These are phyloP conservation scores for Pholiota molesta DNA, from an alignment of 768 basidiomycete genomes.

Conservation along the genomic window DNA sequence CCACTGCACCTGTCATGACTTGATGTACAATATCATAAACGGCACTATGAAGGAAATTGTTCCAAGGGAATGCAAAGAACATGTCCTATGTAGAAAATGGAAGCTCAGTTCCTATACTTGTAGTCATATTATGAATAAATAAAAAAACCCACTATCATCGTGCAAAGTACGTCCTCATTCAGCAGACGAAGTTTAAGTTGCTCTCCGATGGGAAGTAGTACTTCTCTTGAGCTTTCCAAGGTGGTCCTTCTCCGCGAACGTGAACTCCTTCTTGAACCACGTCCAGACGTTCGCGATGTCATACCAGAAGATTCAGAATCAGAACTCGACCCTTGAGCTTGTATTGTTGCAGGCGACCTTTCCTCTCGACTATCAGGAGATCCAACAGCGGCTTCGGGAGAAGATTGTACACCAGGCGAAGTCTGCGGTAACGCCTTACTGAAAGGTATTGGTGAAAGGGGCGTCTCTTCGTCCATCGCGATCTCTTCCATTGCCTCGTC, in stretches of 20 bases:
- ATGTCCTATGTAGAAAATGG: constrained; percentile 61
- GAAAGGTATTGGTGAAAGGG: constrained; percentile 34
- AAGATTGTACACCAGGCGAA: constrained; percentile 32
- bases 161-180: constrained; percentile 70
- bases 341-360: constrained; percentile 5
- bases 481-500: constrained; percentile 87
- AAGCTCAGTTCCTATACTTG: not conserved
- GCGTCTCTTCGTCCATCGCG: constrained; percentile 68
- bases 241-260: constrained; percentile 51
- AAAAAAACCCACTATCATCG: constrained; percentile 72
- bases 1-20: constrained; percentile 86
- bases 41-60: constrained; percentile 96
- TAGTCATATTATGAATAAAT: constrained; percentile 11
- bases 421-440: constrained; percentile 35
- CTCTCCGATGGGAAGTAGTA: constrained; percentile 67
- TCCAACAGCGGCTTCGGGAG: constrained; percentile 24
- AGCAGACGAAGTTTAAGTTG: constrained; percentile 79
- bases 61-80: constrained; percentile 96
- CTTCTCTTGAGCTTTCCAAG: constrained; percentile 35
- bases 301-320: constrained; percentile 24
- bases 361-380: constrained; percentile 15
- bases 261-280: constrained; percentile 58
- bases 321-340: constrained; percentile 12
- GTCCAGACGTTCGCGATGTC: constrained; percentile 28
- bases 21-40: constrained; percentile 97